Conservation (phyloP, 1,284 basidiomycete genomes). For the Anthracocystis setariae region DNA sequence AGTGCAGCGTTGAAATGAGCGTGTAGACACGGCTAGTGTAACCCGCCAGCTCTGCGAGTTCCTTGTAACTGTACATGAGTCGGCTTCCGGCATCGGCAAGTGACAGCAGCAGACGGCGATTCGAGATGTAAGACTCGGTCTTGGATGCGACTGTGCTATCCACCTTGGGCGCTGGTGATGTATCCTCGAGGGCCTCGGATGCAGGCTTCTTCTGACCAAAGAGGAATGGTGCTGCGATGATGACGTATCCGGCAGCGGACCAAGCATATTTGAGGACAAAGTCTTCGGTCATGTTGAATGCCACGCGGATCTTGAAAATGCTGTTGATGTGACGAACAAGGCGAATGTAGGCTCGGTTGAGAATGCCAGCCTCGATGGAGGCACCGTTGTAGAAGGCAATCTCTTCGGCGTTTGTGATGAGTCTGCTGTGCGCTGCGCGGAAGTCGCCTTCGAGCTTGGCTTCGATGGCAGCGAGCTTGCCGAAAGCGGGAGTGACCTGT, state of each 20-base stretch:
- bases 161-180: slow-evolving; percentile 65
- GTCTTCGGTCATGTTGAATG: slow-evolving; percentile 67
- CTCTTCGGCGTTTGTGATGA: slow-evolving; percentile 92
- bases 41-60: slow-evolving; percentile 87
- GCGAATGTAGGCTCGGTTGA: slow-evolving; percentile 80
- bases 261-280: slow-evolving; percentile 68
- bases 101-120: slow-evolving; percentile 82
- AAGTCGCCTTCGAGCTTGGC: slow-evolving; percentile 87
- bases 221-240: slow-evolving; percentile 65
- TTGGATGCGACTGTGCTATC: slow-evolving; percentile 71
- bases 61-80: slow-evolving; percentile 87
- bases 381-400: slow-evolving; percentile 96
- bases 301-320: slow-evolving; percentile 80
- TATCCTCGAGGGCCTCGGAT: slow-evolving; percentile 63
- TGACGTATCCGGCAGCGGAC: slow-evolving; percentile 66
- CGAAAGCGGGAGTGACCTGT: slow-evolving; percentile 90
- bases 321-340: slow-evolving; percentile 89
- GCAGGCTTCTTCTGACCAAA: slow-evolving; percentile 50
- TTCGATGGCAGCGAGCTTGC: slow-evolving; percentile 87
- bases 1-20: slow-evolving; percentile 84
- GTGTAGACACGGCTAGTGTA: slow-evolving; percentile 89
- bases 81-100: slow-evolving; percentile 93
- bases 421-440: slow-evolving; percentile 83
- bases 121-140: slow-evolving; percentile 87
- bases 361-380: slow-evolving; percentile 81